Evolutionary conservation across 176 grass and related monocot genomes (phyloP).

Genomic region (Phyllostachys edulis): DNA sequence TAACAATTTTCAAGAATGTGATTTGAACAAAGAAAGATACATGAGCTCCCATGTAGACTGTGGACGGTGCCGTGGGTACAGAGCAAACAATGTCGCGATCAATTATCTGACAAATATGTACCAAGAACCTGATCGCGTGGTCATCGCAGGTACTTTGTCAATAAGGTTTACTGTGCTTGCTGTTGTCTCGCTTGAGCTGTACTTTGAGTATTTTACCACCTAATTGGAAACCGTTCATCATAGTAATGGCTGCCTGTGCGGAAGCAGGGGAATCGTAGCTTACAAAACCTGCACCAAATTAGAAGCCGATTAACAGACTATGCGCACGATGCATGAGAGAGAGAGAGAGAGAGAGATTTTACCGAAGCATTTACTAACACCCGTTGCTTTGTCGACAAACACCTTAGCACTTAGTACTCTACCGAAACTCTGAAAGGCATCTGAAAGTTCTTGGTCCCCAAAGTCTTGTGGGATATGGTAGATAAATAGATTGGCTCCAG

Average conservation of each 20-base stretch:
- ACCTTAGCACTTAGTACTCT: constrained; percentile 96
- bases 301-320: background rate
- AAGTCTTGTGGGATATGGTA: constrained; percentile 86
- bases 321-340: background rate
- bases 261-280: constrained; percentile 82
- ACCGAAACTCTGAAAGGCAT: constrained; percentile 87
- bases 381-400: constrained; percentile 94
- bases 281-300: constrained; percentile 70
- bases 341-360: background rate
- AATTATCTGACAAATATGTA: constrained; percentile 67
- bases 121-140: constrained; percentile 10
- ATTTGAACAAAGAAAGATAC: constrained; percentile 49
- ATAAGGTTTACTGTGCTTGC: constrained; percentile 79
- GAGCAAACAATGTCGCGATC: constrained; percentile 46
- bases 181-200: constrained; percentile 97
- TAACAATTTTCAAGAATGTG: constrained; percentile 43
- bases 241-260: constrained; percentile 70
- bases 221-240: constrained; percentile 87
- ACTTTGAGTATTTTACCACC: constrained; percentile 95
- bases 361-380: constrained; percentile 98
- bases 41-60: constrained; percentile 28
- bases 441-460: constrained; percentile 81
- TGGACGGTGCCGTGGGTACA: background rate
- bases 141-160: constrained; percentile 30
- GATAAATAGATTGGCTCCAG: constrained; percentile 89